phyloP scores from a whole-genome alignment of 108 stramenopile species.

The Nannochloropsis oceanica region DNA sequence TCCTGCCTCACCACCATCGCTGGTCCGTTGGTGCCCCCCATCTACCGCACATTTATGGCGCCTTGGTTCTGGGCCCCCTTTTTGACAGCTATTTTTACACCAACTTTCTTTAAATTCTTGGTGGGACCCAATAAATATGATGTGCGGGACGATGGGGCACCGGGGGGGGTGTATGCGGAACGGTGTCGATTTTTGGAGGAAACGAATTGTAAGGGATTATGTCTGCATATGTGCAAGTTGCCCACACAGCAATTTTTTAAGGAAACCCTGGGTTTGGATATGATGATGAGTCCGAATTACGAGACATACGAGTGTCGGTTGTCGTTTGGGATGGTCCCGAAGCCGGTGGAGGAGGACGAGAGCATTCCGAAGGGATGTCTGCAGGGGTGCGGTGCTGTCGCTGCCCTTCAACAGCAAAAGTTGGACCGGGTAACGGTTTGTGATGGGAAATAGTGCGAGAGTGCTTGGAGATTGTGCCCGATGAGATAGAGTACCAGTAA shows the following conservation, averaged over 20 bases:
- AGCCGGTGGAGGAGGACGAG: conserved; percentile 12
- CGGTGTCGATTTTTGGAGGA: neutral
- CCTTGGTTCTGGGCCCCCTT: conserved; percentile 32
- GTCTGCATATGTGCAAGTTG: conserved; percentile 15
- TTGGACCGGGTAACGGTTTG: neutral
- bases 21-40: conserved; percentile 27
- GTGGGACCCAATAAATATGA: conserved; percentile 32
- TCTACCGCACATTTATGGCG: conserved; percentile 32
- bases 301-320: conserved; percentile 40
- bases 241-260: conserved; percentile 25
- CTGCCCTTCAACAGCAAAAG: neutral
- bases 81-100: conserved; percentile 27
- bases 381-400: conserved; percentile 1
- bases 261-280: conserved; percentile 33
- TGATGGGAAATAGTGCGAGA: neutral
- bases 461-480: too few relatives aligned
- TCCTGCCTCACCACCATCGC: neutral
- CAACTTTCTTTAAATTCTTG: conserved; percentile 35
- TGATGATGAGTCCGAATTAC: conserved; percentile 36
- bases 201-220: neutral
- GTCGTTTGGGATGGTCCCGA: conserved; percentile 6
- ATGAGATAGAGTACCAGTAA: too few relatives aligned
- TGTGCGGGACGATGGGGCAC: conserved; percentile 13
- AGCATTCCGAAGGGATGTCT: conserved; percentile 17
- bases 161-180: conserved; percentile 2